Evolutionary conservation across 2,329 filamentous ascomycete species (phyloP).

Genomic region (Alternaria arbusti): DNA sequence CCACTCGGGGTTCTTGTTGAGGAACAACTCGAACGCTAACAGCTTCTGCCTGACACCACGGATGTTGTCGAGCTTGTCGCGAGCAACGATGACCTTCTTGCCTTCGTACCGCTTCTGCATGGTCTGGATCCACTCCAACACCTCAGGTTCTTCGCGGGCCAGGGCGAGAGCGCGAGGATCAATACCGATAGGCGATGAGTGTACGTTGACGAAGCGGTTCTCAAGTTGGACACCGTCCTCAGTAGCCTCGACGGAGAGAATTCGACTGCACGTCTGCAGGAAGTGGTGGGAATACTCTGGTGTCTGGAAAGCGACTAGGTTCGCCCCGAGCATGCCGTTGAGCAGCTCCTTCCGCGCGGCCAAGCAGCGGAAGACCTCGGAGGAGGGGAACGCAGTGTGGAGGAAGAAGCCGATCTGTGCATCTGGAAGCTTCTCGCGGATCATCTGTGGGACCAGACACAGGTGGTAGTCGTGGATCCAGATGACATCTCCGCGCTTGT

Average conservation of each 20-base stretch:
- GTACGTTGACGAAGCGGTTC: slow-evolving; percentile 90
- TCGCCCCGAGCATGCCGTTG: slow-evolving; percentile 90
- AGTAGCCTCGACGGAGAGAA: slow-evolving; percentile 88
- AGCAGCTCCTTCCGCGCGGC: slow-evolving; percentile 85
- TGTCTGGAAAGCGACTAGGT: slow-evolving; percentile 92
- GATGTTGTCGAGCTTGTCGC: slow-evolving; percentile 93
- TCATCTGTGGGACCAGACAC: slow-evolving; percentile 84
- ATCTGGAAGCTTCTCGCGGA: slow-evolving; percentile 87
- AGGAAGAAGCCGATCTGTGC: slow-evolving; percentile 97
- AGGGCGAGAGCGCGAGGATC: slow-evolving; percentile 77
- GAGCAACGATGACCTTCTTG: slow-evolving; percentile 88
- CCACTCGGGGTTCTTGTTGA: slow-evolving; percentile 93
- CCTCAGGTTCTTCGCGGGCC: slow-evolving; percentile 74
- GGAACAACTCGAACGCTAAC: slow-evolving; percentile 87
- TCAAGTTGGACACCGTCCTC: slow-evolving; percentile 88
- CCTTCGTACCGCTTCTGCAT: slow-evolving; percentile 84
- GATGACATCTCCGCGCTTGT: slow-evolving; percentile 90
- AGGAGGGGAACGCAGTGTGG: slow-evolving; percentile 93
- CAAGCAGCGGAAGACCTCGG: slow-evolving; percentile 92
- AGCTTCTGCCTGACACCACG: slow-evolving; percentile 93
- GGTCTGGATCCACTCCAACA: slow-evolving; percentile 77
- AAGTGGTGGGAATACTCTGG: slow-evolving; percentile 94
- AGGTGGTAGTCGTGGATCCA: slow-evolving; percentile 98
- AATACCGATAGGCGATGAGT: slow-evolving; percentile 86
- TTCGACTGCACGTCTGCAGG: slow-evolving; percentile 89